phyloP scores from a whole-genome alignment of 306 rosid genomes.

The Cicer bijugum region DNA sequence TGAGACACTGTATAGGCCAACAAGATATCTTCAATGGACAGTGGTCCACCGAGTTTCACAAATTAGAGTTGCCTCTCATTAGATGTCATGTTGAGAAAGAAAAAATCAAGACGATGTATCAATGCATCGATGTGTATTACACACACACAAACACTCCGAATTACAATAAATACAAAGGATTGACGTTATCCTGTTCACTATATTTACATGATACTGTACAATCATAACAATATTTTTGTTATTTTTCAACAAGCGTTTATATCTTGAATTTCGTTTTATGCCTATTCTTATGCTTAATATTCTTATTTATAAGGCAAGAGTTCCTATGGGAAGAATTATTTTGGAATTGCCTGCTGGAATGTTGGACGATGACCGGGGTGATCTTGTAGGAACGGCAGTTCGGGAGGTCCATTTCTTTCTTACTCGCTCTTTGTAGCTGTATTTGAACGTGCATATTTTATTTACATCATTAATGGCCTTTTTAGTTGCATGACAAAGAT shows the following conservation, averaged over 20 bases:
- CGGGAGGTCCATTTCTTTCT: slow-evolving; percentile 68
- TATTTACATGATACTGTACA: slow-evolving; percentile 5
- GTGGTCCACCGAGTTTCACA: not conserved
- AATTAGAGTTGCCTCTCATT: not conserved
- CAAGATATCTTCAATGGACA: not conserved
- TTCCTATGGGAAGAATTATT: slow-evolving; percentile 77
- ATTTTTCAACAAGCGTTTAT: not conserved
- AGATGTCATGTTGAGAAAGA: not conserved
- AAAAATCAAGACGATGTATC: not conserved
- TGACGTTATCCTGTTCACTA: not conserved
- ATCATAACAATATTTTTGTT: not conserved
- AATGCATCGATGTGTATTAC: not conserved
- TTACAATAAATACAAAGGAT: not conserved
- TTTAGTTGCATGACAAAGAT: slow-evolving; percentile 28
- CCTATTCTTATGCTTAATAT: slow-evolving; percentile 42
- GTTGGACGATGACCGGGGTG: slow-evolving; percentile 84
- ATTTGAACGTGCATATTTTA: slow-evolving; percentile 8
- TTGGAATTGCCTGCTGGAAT: slow-evolving; percentile 98
- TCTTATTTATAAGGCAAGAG: slow-evolving; percentile 68
- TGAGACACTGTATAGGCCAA: not conserved
- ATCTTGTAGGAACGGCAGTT: slow-evolving; percentile 88
- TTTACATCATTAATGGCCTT: not conserved
- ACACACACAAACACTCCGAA: not conserved
- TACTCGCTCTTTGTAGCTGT: slow-evolving; percentile 26
- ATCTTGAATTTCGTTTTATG: slow-evolving; percentile 10